Base-by-base conservation (phyloP, 768 basidiomycete species). In the Calocybe gangraenosa region DNA sequence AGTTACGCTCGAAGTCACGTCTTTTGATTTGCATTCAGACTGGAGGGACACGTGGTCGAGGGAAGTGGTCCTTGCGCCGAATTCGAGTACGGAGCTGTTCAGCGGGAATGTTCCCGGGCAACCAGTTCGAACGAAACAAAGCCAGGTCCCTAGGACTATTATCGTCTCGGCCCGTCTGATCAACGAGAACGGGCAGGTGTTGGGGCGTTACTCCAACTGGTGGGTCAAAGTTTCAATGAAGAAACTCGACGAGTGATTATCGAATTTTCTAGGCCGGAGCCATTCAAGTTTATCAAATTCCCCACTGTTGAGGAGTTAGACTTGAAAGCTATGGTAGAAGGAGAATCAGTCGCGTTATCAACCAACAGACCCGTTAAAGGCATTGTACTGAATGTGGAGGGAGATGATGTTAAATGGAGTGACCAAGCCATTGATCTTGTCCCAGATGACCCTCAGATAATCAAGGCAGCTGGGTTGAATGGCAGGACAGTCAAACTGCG, bases 361-460 rank as follows among this genome's bases (percentile, higher is more conserved):
- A 63, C 76, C 30, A 59, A 69, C 53, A 76, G 75, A 53, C 94
- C 94, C 1, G 73, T 96, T 67, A 97, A 97, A 62, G 89, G 93
- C 7, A 71, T 96, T 42, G 76, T 94, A 33, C 71, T 98, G 37
- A 87, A 90, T 54, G 81, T 78, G 20, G 79, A 82, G 21, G 87
- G 82, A n/a, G 74, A 73, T 4, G 81, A 83, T 42, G 81, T 80
- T 18, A 73, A 73, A 56, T 94, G 91, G 86, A 78, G 80, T 50
- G 92, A 98, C 68, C 92, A 97, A 60, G 91, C 82, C 3, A 80
- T 96, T 55, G 94, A 97, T 65, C 73, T 98, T 31, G 79, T 89
- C 42, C 93, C 94, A 7, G 84, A 78, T 33, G 93, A 98, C 64
- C 76, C 78, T 38, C 89, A 92, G 64, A 74, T 73, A 0, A 61